A percentile compares a stretch with the other conserved stretches of the same genome.
Evolutionary conservation across 805 yeast species (phyloP).

Genomic region (Lipomyces spencermartinsiae): DNA sequence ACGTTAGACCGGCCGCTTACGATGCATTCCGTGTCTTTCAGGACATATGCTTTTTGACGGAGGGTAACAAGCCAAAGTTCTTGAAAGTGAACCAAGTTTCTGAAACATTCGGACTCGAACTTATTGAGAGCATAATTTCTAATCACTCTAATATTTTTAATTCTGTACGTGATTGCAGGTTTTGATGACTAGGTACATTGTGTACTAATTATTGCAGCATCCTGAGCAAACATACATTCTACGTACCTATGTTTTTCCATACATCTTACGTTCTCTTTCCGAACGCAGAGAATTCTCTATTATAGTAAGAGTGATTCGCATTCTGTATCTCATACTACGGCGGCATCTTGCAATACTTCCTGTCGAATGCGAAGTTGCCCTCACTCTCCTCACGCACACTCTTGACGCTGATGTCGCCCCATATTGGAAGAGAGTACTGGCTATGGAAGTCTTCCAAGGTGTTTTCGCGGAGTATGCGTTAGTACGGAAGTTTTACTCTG

Average conservation of each 20-base stretch:
- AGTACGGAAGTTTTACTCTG: slow-evolving; percentile 59
- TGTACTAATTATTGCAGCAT: slow-evolving; percentile 48
- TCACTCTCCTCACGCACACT: slow-evolving; percentile 76
- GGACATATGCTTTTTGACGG: slow-evolving; percentile 74
- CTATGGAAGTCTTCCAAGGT: slow-evolving; percentile 73
- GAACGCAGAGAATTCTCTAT: slow-evolving; percentile 67
- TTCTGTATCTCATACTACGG: slow-evolving; percentile 65
- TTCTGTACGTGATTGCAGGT: slow-evolving; percentile 12
- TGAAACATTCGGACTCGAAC: slow-evolving; percentile 76
- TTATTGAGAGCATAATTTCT: slow-evolving; percentile 77
- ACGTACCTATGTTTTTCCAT: slow-evolving; percentile 74
- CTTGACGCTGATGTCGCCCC: slow-evolving; percentile 64
- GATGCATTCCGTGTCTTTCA: slow-evolving; percentile 74
- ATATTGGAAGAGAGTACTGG: slow-evolving; percentile 74
- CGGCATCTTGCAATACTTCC: slow-evolving; percentile 67
- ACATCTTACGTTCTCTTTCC: slow-evolving; percentile 70
- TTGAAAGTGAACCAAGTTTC: slow-evolving; percentile 60
- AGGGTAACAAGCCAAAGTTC: slow-evolving; percentile 61
- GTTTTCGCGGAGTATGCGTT: slow-evolving; percentile 63
- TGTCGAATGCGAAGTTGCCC: slow-evolving; percentile 80
- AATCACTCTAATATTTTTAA: slow-evolving; percentile 65
- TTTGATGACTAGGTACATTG: background rate
- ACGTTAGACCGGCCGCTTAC: slow-evolving; percentile 53
- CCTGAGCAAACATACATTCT: slow-evolving; percentile 70
- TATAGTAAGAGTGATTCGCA: slow-evolving; percentile 75